phyloP scores from a whole-genome alignment of 2,329 filamentous ascomycete genomes.

The Diaporthe australafricana region DNA sequence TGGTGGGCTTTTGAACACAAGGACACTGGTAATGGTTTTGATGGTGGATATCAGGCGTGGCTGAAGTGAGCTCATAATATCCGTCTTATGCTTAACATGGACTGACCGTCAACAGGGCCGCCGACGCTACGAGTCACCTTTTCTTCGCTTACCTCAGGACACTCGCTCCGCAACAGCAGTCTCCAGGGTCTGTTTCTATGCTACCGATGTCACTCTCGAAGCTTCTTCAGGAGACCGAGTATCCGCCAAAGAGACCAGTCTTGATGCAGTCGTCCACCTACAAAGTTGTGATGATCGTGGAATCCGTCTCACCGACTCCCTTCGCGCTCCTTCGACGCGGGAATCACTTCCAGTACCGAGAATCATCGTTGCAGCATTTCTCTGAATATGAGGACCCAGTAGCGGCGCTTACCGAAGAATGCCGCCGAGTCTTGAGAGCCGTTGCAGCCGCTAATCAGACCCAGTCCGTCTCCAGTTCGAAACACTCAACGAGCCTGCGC shows the following conservation, averaged over 20 bases:
- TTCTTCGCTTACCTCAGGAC: conserved; percentile 98
- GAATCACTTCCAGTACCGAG: conserved; percentile 95
- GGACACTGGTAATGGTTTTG: conserved; percentile 90
- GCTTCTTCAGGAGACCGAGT: conserved; percentile 91
- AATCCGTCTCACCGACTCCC: conserved; percentile 92
- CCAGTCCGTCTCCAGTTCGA: conserved; percentile 72
- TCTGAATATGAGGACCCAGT: conserved; percentile 91
- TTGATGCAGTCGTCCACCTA: conserved; percentile 85
- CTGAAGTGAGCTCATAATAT: conserved; percentile 68
- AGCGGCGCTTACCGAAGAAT: conserved; percentile 90
- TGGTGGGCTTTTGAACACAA: conserved; percentile 99
- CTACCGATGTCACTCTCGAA: conserved; percentile 93
- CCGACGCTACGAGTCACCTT: conserved; percentile 94
- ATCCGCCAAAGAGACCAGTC: conserved; percentile 83
- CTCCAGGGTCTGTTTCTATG: conserved; percentile 82
- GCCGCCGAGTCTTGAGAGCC: conserved; percentile 86
- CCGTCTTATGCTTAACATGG: background rate
- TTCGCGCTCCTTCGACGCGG: conserved; percentile 91
- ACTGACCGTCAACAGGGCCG: conserved; percentile 71
- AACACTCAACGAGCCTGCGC: conserved; percentile 77
- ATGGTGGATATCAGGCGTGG: conserved; percentile 93
- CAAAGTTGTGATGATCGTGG: conserved; percentile 96
- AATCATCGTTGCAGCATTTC: conserved; percentile 88
- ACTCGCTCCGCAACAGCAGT: conserved; percentile 79
- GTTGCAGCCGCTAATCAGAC: conserved; percentile 93